These are phyloP conservation scores for Lactarius akahatsu DNA, from an alignment of 768 basidiomycete species.

Conservation along the genomic window DNA sequence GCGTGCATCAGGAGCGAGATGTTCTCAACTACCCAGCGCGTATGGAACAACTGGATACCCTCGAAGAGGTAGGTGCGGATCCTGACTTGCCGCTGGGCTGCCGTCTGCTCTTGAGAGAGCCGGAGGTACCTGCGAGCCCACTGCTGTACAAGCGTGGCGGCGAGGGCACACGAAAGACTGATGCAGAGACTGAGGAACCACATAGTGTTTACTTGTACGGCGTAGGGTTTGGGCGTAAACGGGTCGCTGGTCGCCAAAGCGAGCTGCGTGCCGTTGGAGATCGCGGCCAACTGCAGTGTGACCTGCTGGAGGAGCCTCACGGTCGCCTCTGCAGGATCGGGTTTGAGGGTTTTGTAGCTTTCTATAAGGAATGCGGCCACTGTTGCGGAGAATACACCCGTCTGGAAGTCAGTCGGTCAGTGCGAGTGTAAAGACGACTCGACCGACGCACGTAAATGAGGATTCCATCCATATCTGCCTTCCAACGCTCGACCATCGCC, in stretches of 20 bases:
- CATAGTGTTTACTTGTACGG: slow-evolving; percentile 23
- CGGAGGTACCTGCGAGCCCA: slow-evolving; percentile 22
- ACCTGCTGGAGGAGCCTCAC: slow-evolving; percentile 9
- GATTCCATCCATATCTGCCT: slow-evolving; percentile 24
- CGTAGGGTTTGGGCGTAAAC: neutral
- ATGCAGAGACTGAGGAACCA: slow-evolving; percentile 28
- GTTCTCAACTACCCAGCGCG: slow-evolving; percentile 12
- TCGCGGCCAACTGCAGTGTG: slow-evolving; percentile 10
- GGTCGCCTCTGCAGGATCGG: slow-evolving; percentile 17
- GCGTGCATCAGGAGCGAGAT: slow-evolving; percentile 14
- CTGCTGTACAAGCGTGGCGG: slow-evolving; percentile 21
- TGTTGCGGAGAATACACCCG: slow-evolving; percentile 28
- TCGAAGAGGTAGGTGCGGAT: slow-evolving; percentile 14
- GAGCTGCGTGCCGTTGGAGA: slow-evolving; percentile 12
- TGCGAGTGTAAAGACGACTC: neutral
- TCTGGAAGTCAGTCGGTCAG: slow-evolving; percentile 1
- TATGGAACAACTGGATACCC: slow-evolving; percentile 5
- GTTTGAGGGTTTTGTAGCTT: slow-evolving; percentile 24
- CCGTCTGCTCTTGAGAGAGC: neutral
- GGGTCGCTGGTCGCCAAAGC: neutral
- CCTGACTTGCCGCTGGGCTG: slow-evolving; percentile 7
- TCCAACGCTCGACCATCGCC: slow-evolving; percentile 19
- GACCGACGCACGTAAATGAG: slow-evolving; percentile 22
- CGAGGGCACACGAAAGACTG: slow-evolving; percentile 18
- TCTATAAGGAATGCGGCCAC: slow-evolving; percentile 28